Conservation (phyloP, 495 filamentous ascomycete species). For the Aspergillus olivimuriae region DNA sequence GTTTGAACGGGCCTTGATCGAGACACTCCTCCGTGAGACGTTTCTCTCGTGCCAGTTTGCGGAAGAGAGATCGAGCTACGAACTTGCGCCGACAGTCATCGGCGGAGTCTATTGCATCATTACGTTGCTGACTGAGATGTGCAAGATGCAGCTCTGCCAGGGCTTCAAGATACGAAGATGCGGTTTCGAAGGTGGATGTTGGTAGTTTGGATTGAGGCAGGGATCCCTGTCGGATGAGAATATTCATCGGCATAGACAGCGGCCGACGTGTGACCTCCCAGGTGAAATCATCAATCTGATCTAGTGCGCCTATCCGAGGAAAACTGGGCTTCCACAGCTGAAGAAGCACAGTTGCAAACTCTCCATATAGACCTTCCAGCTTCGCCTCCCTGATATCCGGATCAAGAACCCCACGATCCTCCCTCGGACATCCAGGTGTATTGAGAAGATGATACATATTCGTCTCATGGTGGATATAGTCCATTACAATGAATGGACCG, state of each 20-base stretch:
- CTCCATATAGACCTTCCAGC: conserved; percentile 23
- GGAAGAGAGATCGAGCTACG: conserved; percentile 34
- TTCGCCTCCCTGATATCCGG: conserved; percentile 18
- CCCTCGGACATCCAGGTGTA: conserved; percentile 13
- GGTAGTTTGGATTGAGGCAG: conserved; percentile 25
- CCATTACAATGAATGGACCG: conserved; percentile 45
- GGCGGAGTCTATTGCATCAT: conserved; percentile 31
- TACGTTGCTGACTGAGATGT: conserved; percentile 32
- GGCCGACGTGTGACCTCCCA: conserved; percentile 13
- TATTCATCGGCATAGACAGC: conserved; percentile 21
- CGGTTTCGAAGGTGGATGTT: conserved; percentile 29
- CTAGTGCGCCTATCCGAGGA: conserved; percentile 24
- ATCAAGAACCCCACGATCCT: conserved; percentile 19
- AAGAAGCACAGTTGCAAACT: conserved; percentile 27
- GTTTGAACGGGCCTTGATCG: conserved; percentile 1
- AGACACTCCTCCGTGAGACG: conserved; percentile 7
- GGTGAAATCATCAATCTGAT: conserved; percentile 20
- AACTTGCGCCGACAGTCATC: conserved; percentile 40
- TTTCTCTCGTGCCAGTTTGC: conserved; percentile 23
- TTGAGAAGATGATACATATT: conserved; percentile 25
- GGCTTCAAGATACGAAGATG: conserved; percentile 27
- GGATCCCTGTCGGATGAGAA: conserved; percentile 16
- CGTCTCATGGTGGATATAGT: conserved; percentile 32
- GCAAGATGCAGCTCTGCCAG: conserved; percentile 37
- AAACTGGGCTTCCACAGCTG: conserved; percentile 23